These are phyloP conservation scores for Zymoseptoria brevis DNA, from an alignment of 2,329 filamentous ascomycete genomes.

Conservation along the genomic window DNA sequence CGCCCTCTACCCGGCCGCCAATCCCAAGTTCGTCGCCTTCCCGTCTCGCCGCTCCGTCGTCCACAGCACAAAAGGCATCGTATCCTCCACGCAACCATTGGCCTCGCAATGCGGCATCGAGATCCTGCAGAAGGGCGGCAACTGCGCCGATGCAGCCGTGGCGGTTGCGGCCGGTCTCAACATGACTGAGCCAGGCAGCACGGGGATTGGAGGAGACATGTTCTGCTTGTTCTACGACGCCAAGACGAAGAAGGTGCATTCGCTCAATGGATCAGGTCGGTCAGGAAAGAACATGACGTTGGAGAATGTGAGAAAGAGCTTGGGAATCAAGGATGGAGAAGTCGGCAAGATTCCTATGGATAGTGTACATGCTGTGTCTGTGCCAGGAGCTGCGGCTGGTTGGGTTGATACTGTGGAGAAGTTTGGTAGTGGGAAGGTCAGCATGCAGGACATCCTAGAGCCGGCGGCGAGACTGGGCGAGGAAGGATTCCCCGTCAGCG, in stretches of 20 bases:
- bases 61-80: constrained; percentile 85
- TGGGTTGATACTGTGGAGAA: constrained; percentile 85
- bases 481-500: constrained; percentile 80
- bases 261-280: constrained; percentile 89
- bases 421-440: constrained; percentile 82
- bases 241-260: constrained; percentile 68
- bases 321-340: constrained; percentile 55
- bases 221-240: constrained; percentile 92
- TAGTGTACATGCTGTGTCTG: constrained; percentile 74
- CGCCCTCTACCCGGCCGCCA: constrained; percentile 43
- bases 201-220: constrained; percentile 94
- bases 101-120: constrained; percentile 82
- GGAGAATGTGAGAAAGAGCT: constrained; percentile 59
- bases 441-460: constrained; percentile 64
- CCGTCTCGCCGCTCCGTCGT: constrained; percentile 82
- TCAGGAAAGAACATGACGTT: constrained; percentile 62
- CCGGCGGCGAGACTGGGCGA: constrained; percentile 83
- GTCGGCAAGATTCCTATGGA: constrained; percentile 58
- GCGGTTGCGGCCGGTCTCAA: constrained; percentile 89
- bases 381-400: constrained; percentile 83
- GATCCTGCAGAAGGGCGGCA: constrained; percentile 79
- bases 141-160: constrained; percentile 93
- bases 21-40: constrained; percentile 55
- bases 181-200: constrained; percentile 85
- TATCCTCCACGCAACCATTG: constrained; percentile 81